Base-by-base conservation (phyloP, 305 asterid genomes). In the Fraxinus platypoda region DNA sequence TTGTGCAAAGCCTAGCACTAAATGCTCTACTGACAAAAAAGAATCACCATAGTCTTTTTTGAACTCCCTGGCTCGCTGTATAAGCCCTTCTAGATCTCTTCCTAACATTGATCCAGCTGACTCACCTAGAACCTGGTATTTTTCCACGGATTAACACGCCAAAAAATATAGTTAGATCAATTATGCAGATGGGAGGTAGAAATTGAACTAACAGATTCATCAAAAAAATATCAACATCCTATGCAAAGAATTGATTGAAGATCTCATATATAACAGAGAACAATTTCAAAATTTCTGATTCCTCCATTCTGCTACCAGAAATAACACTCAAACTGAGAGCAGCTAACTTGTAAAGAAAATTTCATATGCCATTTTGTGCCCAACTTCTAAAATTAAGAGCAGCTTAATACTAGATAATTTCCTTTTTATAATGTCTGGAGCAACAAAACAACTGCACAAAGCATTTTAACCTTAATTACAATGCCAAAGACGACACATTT, bases 11-110 rank as follows among this genome's bases (percentile, higher is more conserved):
- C 93, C 98, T 76, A 96, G 97, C 88, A 96, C 94, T 81, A 95
- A 86, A 94, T 96, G 99, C 87, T 96, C 99, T 74, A 93, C 98
- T 2, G 99, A 94, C 62, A 96, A 90, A 87, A 86, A 94, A n/a
- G 98, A 93, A 89, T 96, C 99, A 43, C 93, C 92, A 46, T 88
- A 93, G 76, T 96, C 98, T 89, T 92, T 96, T 92, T 90, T 94
- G 88, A 79, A 89, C 33, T 93, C 95, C 89, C 97, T 90, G 70
- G 98, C 98, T 79, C 94, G 90, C 88, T 91, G 95, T 72, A 96
- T 90, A 83, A 96, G 86, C 26, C 87, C 92, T 85, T 94, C 98
- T 82, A 96, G 85, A 80, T 93, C 98, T 73, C 97, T 88, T 38
- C 99, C 99, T 75, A 94, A 77, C 97, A 96, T 93, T 17, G 97